Percentiles rank a stretch among this genome's conserved stretches.
These are phyloP conservation scores for Mortierella alpina DNA, from an alignment of 192 early-diverging fungal genomes.

Conservation along the genomic window DNA sequence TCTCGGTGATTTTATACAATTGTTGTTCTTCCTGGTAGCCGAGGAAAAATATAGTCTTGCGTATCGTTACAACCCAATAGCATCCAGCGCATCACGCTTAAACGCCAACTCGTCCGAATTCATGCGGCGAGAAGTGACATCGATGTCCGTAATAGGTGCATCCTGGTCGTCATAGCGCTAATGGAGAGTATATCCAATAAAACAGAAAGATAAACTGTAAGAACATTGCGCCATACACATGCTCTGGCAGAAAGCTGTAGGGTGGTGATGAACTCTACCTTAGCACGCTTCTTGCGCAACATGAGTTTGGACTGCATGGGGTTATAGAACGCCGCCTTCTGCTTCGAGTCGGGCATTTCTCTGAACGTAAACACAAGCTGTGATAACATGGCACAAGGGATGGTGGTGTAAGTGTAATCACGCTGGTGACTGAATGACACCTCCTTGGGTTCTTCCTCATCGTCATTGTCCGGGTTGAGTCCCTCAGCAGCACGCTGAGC, in stretches of 20 bases:
- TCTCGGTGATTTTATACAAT: too few relatives aligned
- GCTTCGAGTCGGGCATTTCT: slow-evolving; percentile 23
- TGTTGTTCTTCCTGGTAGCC: too few relatives aligned
- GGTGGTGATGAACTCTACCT: slow-evolving; percentile 10
- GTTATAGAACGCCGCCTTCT: slow-evolving; percentile 50
- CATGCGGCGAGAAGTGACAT: slow-evolving; percentile 44
- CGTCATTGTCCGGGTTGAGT: slow-evolving; percentile 28
- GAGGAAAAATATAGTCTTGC: too few relatives aligned
- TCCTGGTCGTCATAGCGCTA: slow-evolving; percentile 53
- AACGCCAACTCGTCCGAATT: slow-evolving; percentile 48
- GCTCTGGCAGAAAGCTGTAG: background rate
- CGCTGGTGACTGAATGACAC: slow-evolving; percentile 32
- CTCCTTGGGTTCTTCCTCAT: slow-evolving; percentile 19
- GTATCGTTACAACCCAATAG: slow-evolving; percentile 25
- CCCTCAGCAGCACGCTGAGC: slow-evolving; percentile 26
- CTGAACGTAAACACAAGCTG: slow-evolving; percentile 49
- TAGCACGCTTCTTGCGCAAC: slow-evolving; percentile 51
- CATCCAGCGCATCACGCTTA: slow-evolving; percentile 38
- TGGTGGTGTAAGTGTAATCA: slow-evolving; percentile 52
- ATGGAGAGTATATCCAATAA: background rate
- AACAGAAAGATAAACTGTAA: slow-evolving; percentile 2
- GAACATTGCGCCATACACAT: background rate
- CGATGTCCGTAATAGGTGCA: slow-evolving; percentile 47
- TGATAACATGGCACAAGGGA: slow-evolving; percentile 34
- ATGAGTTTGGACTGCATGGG: slow-evolving; percentile 52